phyloP scores from a whole-genome alignment of 495 filamentous ascomycete species.

The Neurospora sp. region DNA sequence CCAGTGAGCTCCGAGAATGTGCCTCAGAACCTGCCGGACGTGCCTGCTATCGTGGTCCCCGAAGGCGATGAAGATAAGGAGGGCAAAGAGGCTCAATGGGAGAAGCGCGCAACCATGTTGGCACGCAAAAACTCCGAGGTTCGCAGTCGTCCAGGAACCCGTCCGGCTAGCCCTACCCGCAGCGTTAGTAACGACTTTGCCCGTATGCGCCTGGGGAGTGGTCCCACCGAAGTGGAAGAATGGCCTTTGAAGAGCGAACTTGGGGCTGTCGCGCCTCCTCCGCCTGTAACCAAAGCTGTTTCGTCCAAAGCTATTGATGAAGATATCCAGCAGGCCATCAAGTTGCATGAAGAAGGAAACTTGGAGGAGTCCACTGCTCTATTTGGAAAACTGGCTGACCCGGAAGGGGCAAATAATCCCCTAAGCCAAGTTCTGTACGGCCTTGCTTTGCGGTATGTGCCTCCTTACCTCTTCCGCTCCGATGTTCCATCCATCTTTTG shows the following conservation, averaged over 20 bases:
- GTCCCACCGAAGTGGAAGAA: not conserved
- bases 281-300: slow-evolving; percentile 23
- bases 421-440: slow-evolving; percentile 95
- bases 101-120: slow-evolving; percentile 78
- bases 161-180: slow-evolving; percentile 22
- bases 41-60: slow-evolving; percentile 36
- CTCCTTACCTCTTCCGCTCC: not conserved
- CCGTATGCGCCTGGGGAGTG: slow-evolving; percentile 13
- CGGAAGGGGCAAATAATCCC: slow-evolving; percentile 77
- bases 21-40: slow-evolving; percentile 65
- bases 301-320: slow-evolving; percentile 49
- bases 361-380: slow-evolving; percentile 68
- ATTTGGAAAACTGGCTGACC: slow-evolving; percentile 82
- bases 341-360: slow-evolving; percentile 75
- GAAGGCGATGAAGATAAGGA: slow-evolving; percentile 36
- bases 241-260: not conserved
- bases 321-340: slow-evolving; percentile 92
- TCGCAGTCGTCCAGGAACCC: slow-evolving; percentile 32
- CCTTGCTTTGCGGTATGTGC: slow-evolving; percentile 73
- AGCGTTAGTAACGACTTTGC: slow-evolving; percentile 13
- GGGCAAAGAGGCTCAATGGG: slow-evolving; percentile 52
- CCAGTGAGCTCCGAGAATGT: slow-evolving; percentile 62
- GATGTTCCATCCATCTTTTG: not conserved
- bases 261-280: slow-evolving; percentile 1
- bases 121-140: slow-evolving; percentile 53